These are phyloP conservation scores for Trichosporon faecale DNA, from an alignment of 1,284 basidiomycete genomes.

Conservation along the genomic window DNA sequence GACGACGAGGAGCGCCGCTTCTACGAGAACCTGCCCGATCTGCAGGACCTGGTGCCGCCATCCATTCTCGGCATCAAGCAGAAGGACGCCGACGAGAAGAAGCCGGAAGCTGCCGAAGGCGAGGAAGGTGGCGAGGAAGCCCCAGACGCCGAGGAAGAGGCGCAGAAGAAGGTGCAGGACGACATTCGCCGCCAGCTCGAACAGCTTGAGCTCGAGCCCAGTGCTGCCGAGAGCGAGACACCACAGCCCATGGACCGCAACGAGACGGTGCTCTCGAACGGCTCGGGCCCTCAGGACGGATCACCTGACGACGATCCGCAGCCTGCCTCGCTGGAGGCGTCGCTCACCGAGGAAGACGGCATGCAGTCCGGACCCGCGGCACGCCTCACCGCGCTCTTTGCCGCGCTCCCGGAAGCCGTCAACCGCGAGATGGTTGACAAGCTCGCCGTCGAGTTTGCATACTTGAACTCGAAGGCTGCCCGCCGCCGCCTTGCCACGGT, in stretches of 20 bases:
- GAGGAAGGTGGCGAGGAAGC: conserved; percentile 22
- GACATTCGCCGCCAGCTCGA: conserved; percentile 53
- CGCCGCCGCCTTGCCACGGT: conserved; percentile 85
- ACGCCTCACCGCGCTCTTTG: conserved; percentile 83
- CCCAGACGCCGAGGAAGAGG: conserved; percentile 27
- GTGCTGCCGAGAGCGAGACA: conserved; percentile 19
- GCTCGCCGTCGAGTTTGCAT: conserved; percentile 91
- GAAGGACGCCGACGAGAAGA: conserved; percentile 24
- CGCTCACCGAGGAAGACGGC: conserved; percentile 43
- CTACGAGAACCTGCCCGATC: conserved; percentile 88
- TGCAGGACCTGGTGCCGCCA: conserved; percentile 86
- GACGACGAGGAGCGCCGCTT: conserved; percentile 95
- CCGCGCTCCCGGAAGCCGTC: conserved; percentile 87
- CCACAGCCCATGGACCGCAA: conserved; percentile 22
- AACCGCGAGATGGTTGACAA: conserved; percentile 91
- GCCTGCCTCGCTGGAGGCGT: conserved; percentile 33
- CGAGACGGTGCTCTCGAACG: conserved; percentile 14
- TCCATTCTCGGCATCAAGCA: conserved; percentile 79
- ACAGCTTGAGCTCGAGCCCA: conserved; percentile 34
- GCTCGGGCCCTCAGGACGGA: conserved; percentile 4
- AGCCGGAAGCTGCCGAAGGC: conserved; percentile 36
- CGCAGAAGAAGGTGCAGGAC: conserved; percentile 54
- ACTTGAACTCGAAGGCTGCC: conserved; percentile 92
- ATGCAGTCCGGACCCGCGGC: conserved; percentile 78
- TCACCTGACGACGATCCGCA: conserved; percentile 32